A percentile compares a stretch with the other conserved stretches of the same genome.
Evolutionary conservation across 1,284 basidiomycete genomes (phyloP).

Genomic region (Bothia castanella): DNA sequence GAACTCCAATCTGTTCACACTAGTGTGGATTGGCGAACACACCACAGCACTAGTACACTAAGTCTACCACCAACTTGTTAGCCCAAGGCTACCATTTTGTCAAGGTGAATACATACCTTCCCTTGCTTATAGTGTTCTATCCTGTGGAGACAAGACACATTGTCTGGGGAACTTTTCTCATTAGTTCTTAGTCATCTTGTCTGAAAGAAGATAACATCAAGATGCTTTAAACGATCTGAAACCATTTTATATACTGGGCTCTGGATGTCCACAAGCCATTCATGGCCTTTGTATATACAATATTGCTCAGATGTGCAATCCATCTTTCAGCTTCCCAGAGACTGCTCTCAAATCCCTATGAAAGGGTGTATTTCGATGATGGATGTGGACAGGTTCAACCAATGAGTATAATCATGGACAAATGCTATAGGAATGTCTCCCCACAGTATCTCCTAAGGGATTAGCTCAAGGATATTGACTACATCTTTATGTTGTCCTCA

Average conservation of each 20-base stretch:
- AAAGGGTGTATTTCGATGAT: slow-evolving; percentile 38
- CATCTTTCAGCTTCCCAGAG: slow-evolving; percentile 9
- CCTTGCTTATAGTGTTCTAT: too few species aligned
- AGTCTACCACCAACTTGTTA: too few species aligned
- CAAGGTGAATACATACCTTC: too few species aligned
- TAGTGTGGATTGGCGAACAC: too few species aligned
- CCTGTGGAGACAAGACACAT: too few species aligned
- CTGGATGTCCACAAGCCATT: slow-evolving; percentile 26
- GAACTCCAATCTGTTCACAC: too few species aligned
- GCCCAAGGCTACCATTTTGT: too few species aligned
- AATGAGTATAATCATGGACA: slow-evolving; percentile 34
- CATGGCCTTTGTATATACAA: slow-evolving; percentile 13
- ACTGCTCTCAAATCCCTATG: slow-evolving; percentile 16
- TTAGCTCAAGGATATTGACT: slow-evolving; percentile 29
- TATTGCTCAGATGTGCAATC: background rate
- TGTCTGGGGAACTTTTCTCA: too few species aligned
- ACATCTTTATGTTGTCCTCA: slow-evolving; percentile 16
- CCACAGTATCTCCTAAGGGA: slow-evolving; percentile 31
- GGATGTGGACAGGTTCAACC: slow-evolving; percentile 30
- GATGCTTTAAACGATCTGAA: slow-evolving; percentile 19
- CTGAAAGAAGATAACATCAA: too few species aligned
- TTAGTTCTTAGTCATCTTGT: too few species aligned
- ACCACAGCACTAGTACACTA: too few species aligned
- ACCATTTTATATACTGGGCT: slow-evolving; percentile 32
- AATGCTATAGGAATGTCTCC: slow-evolving; percentile 37